These are phyloP conservation scores for Musa beccarii DNA, from an alignment of 176 grass and related monocot species.

Conservation along the genomic window DNA sequence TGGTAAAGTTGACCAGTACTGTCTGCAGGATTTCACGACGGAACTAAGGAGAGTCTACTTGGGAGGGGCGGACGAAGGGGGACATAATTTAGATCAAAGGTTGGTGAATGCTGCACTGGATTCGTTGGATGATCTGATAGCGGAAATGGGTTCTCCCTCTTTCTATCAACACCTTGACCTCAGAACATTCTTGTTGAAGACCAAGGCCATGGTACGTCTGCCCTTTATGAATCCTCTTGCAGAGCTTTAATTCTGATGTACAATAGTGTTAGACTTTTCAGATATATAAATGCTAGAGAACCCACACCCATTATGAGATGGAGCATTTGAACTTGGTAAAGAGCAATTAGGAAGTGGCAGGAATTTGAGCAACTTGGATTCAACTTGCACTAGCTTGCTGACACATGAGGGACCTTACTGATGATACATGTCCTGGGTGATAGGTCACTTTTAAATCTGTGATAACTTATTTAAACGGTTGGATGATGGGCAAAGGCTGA, in stretches of 20 bases:
- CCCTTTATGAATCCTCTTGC: not conserved
- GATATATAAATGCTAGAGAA: not conserved
- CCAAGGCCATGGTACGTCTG: constrained; percentile 39
- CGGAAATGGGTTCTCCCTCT: constrained; percentile 49
- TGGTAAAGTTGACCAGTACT: not conserved
- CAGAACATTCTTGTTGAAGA: constrained; percentile 30
- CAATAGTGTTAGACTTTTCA: no score
- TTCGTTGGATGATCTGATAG: constrained; percentile 52
- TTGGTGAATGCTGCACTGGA: constrained; percentile 65
- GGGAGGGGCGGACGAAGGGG: not conserved
- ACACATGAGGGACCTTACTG: not conserved
- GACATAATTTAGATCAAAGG: constrained; percentile 38
- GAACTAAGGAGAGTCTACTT: constrained; percentile 50
- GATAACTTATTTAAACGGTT: not conserved
- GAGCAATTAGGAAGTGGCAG: not conserved
- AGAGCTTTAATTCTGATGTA: not conserved
- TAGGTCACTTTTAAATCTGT: not conserved
- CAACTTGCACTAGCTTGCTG: not conserved
- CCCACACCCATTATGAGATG: no score
- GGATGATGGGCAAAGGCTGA: not conserved
- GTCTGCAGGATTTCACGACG: constrained; percentile 47
- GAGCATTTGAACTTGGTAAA: not conserved
- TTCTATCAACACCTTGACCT: constrained; percentile 51
- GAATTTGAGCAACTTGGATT: not conserved
- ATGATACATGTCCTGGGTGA: not conserved